phyloP scores from a whole-genome alignment of 192 early-diverging fungal genomes.

The Chytriomyces hyalinus region DNA sequence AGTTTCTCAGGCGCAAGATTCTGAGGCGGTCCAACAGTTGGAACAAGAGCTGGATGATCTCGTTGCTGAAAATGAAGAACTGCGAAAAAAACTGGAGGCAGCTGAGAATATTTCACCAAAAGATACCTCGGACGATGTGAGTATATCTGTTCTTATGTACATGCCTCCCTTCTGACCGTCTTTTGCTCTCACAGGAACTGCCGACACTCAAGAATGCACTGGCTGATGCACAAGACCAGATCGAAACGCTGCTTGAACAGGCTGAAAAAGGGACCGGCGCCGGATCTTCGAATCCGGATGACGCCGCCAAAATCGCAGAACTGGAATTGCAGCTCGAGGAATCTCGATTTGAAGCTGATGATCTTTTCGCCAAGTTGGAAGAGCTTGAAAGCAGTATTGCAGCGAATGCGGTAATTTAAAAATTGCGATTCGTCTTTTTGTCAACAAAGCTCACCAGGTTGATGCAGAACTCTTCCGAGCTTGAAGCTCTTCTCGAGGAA shows the following conservation, averaged over 20 bases:
- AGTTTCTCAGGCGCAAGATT: not conserved
- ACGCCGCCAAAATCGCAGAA: constrained; percentile 8
- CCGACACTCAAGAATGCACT: not conserved
- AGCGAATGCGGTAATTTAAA: not conserved
- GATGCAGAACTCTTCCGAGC: constrained; percentile 11
- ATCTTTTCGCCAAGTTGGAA: constrained; percentile 10
- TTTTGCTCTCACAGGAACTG: constrained; percentile 9
- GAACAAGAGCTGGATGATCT: not conserved
- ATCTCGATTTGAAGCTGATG: not conserved
- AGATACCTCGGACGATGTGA: too few relatives aligned
- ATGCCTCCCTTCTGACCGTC: too few relatives aligned
- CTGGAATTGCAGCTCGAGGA: constrained; percentile 16
- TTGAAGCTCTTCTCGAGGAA: constrained; percentile 21
- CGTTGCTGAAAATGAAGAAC: not conserved
- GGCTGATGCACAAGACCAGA: not conserved
- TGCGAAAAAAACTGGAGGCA: not conserved
- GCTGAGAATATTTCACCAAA: not conserved
- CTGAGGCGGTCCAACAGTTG: not conserved
- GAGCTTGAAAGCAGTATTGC: constrained; percentile 17
- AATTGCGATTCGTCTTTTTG: too few relatives aligned
- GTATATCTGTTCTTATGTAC: too few relatives aligned
- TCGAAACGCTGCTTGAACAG: not conserved
- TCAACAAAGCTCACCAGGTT: too few relatives aligned
- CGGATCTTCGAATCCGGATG: not conserved
- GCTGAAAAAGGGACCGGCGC: not conserved